Evolutionary conservation across 192 early-diverging fungal species (phyloP), one percentile per base, ranked within the genome.

Genomic region (Coemansia aciculifera): DNA sequence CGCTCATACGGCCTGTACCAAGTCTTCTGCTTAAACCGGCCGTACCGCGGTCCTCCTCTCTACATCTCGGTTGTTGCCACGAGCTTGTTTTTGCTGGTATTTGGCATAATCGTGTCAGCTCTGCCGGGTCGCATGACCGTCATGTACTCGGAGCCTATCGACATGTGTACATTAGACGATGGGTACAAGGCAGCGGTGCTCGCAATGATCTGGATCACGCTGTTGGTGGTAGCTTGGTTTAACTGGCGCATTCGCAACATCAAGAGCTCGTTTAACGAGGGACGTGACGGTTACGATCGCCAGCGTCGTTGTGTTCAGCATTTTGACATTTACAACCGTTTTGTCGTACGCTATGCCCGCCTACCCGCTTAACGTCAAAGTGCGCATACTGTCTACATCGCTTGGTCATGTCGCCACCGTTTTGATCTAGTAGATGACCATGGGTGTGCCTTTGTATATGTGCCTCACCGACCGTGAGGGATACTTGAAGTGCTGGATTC

Each of bases 251-350:
- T 80, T 52, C 77, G 81, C 43, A 56, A 69, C 23, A 84, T 79
- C 59, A 75, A 75, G 54, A 76, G 73, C 71, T 75, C 76, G 19
- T 84, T 84, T 54, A 84, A 84, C 59, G 81, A 84, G 66, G 63
- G 61, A 27, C 76, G 77, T 39, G 73, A 78, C n/a, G 38, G 71
- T 75, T 23, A 52, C 59, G n/a, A 19, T 65, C 2, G 68, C 74
- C 1, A 71, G 82, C 48, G 3, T 59, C 0, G 56, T 67, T 0
- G 73, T 81, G 13, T 75, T 81, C 40, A 59, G 60, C 2, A 52
- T 75, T 11, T 57, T 81, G 3, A 64, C 66, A 2, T 71, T 73
- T 31, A 70, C 73, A 21, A 84, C 82, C 0, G 43, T 68, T 15
- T 72, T 84, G 69, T 62, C 73, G 43, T 77, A 70, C 57, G 13